These are phyloP conservation scores for Eutypella sp. DNA, from an alignment of 2,329 filamentous ascomycete genomes.

Conservation along the genomic window DNA sequence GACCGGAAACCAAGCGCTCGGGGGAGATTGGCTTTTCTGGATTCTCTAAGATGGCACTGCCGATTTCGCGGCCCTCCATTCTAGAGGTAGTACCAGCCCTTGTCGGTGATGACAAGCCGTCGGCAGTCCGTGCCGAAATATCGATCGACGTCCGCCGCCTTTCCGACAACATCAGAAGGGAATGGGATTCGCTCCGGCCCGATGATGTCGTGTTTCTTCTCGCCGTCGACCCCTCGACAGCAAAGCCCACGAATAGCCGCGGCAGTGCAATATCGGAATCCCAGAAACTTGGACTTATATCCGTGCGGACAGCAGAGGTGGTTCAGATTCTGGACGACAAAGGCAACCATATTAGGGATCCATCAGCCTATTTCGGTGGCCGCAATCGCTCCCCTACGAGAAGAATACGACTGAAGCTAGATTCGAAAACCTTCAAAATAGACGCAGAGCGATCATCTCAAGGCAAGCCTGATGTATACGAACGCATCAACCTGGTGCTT, in stretches of 20 bases:
- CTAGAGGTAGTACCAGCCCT: slow-evolving; percentile 78
- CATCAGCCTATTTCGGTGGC: slow-evolving; percentile 56
- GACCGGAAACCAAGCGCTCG: slow-evolving; percentile 59
- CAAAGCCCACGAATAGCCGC: slow-evolving; percentile 51
- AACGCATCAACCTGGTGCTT: slow-evolving; percentile 78
- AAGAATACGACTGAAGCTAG: slow-evolving; percentile 75
- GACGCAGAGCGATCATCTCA: slow-evolving; percentile 63
- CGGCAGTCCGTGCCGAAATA: slow-evolving; percentile 81
- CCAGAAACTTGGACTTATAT: slow-evolving; percentile 62
- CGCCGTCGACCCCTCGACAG: slow-evolving; percentile 60
- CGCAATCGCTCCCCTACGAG: slow-evolving; percentile 57
- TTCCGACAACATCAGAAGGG: slow-evolving; percentile 68
- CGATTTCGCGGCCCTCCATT: slow-evolving; percentile 79
- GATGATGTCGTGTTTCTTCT: slow-evolving; percentile 90
- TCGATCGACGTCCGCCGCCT: slow-evolving; percentile 76
- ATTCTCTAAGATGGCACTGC: slow-evolving; percentile 86
- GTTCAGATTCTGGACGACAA: slow-evolving; percentile 83
- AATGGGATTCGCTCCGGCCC: slow-evolving; percentile 84
- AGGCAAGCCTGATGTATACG: slow-evolving; percentile 76
- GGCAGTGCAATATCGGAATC: slow-evolving; percentile 40
- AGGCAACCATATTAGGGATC: slow-evolving; percentile 65
- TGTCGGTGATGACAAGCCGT: slow-evolving; percentile 79
- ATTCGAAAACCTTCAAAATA: slow-evolving; percentile 69
- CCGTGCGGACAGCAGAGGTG: slow-evolving; percentile 78
- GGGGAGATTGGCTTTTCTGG: slow-evolving; percentile 74